Evolutionary conservation across 2,329 filamentous ascomycete genomes (phyloP), one percentile per base, ranked within the genome.

Genomic region (Penicillium decumbens): DNA sequence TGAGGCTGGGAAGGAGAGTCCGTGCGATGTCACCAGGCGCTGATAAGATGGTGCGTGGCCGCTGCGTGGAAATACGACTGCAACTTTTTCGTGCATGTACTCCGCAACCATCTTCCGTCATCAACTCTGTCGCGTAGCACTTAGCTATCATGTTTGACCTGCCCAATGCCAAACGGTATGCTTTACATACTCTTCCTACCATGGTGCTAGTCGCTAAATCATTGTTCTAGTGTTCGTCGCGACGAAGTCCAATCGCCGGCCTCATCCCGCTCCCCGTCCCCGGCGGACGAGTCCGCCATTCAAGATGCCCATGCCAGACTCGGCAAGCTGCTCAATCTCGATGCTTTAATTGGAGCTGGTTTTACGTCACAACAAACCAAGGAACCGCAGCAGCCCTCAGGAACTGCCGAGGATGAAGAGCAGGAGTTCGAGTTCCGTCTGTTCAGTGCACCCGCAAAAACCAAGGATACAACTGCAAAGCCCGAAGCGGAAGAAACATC

Each of bases 381-480:
- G 30, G 43, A 45, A 7, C 10, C 41, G 8, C 43, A 47, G 2
- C 33, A 43, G 15, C 33, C 43, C 12, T 32, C 38, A 23, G 27
- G 35, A 29, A 29, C 33, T 12, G 47, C 32, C n/a, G 49, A 41
- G 1, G 51, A 59, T 1, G 68, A 71, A 28, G 71, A 74, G 47
- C 67, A 72, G 47, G 71, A 73, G 51, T 74, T 73, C 47, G 71
- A 73, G 44, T 74, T 74, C 53, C 65, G 71, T 6, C 53, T 74
- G 12, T 74, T 74, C 59, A 69, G 64, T 38, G 64, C 63, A 1
- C 65, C 66, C 3, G 35, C 59, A 30, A 60, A 60, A 43, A 35
- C 50, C 8, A 53, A 50, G 28, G 42, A 51, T n/a, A 24, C 49
- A 5, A 37, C 48, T 2, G 42, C 45, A 23, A 37, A 37, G 18